Percentiles rank a stretch among this genome's conserved stretches.
Conservation (phyloP, 768 basidiomycete genomes). For the Phaeolepiota aurea region DNA sequence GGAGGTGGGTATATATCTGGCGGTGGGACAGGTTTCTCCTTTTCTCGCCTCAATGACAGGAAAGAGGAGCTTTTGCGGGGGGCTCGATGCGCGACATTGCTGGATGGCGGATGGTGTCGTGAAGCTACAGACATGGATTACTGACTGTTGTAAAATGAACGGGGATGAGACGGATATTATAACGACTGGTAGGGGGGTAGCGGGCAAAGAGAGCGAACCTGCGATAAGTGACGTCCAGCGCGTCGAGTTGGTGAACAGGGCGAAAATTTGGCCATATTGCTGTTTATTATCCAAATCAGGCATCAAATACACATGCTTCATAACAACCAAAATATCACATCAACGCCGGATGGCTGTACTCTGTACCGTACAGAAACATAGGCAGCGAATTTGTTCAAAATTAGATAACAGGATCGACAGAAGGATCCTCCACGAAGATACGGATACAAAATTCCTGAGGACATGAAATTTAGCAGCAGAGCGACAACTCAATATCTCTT, state of each 20-base stretch:
- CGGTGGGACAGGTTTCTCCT: slow-evolving; percentile 24
- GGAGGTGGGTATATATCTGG: slow-evolving; percentile 2
- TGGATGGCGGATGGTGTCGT: slow-evolving; percentile 23
- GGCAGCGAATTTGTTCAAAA: too few species aligned
- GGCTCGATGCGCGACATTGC: slow-evolving; percentile 24
- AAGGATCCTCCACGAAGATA: too few species aligned
- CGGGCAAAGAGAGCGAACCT: not conserved
- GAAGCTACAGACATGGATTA: slow-evolving; percentile 19
- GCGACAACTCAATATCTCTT: slow-evolving; percentile 12
- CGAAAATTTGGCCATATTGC: slow-evolving; percentile 4
- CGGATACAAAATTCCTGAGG: too few species aligned
- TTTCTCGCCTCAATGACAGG: slow-evolving; percentile 45
- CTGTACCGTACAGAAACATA: too few species aligned
- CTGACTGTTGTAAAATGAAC: not conserved
- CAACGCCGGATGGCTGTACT: not conserved
- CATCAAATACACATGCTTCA: not conserved
- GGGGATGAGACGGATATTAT: not conserved
- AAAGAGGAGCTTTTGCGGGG: slow-evolving; percentile 52
- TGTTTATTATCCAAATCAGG: slow-evolving; percentile 6
- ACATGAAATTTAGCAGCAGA: too few species aligned
- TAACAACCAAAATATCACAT: not conserved
- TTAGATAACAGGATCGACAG: too few species aligned
- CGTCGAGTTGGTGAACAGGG: slow-evolving; percentile 1
- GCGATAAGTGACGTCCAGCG: not conserved
- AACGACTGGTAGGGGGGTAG: not conserved